phyloP scores from a whole-genome alignment of 768 basidiomycete species.

The Naganishia vaughanmartiniae region DNA sequence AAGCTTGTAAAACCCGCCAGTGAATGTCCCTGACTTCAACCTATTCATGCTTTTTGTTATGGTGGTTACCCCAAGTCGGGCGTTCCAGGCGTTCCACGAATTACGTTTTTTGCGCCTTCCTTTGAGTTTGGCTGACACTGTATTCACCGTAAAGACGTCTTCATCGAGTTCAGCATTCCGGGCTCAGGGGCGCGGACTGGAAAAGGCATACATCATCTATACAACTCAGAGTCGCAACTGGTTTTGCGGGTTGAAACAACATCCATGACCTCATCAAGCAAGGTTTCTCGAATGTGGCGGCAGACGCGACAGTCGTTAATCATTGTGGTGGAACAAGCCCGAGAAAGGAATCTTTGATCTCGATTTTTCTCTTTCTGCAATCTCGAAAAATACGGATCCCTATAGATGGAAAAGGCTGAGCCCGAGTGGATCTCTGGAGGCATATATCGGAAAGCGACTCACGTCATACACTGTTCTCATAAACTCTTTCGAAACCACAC shows the following conservation, averaged over 20 bases:
- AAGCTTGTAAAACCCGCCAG: too few species aligned
- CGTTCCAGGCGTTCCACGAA: too few species aligned
- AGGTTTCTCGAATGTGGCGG: not conserved
- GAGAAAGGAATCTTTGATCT: conserved; percentile 9
- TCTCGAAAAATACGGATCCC: conserved; percentile 23
- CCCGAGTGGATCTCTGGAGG: not conserved
- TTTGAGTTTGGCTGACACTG: too few species aligned
- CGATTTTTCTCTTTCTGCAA: conserved; percentile 2
- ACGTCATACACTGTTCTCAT: conserved; percentile 56
- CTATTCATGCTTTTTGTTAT: too few species aligned
- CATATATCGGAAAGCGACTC: conserved; percentile 23
- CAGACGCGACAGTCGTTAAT: not conserved
- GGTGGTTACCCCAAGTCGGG: too few species aligned
- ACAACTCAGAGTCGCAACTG: not conserved
- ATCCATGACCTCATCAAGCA: not conserved
- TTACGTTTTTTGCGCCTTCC: too few species aligned
- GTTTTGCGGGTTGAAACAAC: not conserved
- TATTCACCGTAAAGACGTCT: too few species aligned
- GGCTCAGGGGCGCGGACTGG: too few species aligned
- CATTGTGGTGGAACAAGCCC: conserved; percentile 14
- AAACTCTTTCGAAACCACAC: conserved; percentile 55
- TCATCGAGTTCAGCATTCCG: too few species aligned
- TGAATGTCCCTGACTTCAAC: too few species aligned
- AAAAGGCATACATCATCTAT: not conserved
- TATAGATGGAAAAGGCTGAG: not conserved